Percentiles rank a stretch among this genome's conserved stretches.
phyloP scores from a whole-genome alignment of 768 basidiomycete genomes.

The Fomitopsis pulvina region DNA sequence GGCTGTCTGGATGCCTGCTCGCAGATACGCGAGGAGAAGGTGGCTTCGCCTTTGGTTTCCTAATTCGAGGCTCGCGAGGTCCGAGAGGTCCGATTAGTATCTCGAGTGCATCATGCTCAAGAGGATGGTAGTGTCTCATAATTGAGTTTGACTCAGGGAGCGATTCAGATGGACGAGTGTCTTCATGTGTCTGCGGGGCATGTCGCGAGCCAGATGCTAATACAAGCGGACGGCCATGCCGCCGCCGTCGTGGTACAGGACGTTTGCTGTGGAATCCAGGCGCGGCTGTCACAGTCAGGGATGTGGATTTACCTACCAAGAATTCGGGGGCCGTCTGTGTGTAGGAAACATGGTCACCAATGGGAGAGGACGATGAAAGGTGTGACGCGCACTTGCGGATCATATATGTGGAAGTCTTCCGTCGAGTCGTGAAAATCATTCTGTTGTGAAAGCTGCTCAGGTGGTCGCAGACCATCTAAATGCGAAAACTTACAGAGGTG shows the following conservation, averaged over 20 bases:
- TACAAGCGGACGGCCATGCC: background rate
- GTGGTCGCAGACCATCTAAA: too few species aligned
- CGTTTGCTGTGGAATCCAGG: conserved; percentile 11
- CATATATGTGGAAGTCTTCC: conserved; percentile 6
- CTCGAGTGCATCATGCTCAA: background rate
- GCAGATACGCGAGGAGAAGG: background rate
- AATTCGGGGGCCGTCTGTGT: conserved; percentile 15
- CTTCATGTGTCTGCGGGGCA: background rate
- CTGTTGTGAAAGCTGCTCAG: too few species aligned
- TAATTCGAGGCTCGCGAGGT: background rate
- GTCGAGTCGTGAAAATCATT: background rate
- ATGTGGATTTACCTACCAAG: conserved; percentile 15
- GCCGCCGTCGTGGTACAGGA: background rate
- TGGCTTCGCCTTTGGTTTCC: background rate
- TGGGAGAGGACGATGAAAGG: background rate
- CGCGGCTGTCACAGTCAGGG: conserved; percentile 7
- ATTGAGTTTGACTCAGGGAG: background rate
- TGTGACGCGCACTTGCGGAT: conserved; percentile 10
- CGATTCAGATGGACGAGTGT: background rate
- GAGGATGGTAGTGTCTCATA: background rate
- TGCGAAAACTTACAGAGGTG: too few species aligned
- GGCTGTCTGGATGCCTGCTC: background rate
- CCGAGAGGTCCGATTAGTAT: conserved; percentile 1
- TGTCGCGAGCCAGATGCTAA: background rate
- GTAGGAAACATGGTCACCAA: background rate